Base-by-base conservation (phyloP, 169 alveolate species). In the Babesia bigemina region DNA sequence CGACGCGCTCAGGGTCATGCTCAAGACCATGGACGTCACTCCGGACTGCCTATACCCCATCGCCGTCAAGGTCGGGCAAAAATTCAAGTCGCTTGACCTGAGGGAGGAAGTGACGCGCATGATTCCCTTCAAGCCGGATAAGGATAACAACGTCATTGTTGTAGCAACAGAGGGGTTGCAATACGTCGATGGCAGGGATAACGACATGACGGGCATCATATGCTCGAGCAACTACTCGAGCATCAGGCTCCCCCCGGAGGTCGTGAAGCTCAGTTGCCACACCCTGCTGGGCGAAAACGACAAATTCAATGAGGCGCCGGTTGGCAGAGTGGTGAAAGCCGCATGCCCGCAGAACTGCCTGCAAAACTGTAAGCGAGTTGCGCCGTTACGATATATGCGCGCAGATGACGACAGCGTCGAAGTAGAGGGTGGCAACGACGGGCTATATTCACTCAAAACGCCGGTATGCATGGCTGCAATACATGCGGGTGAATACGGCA, bases 281-380 rank as follows among this genome's bases (percentile, higher is more conserved):
- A 67, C 88, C 49, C 90, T 92, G 22, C 63, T 90, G 16, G 70
- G 79, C 17, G 92, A 91, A 19, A 79, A 84, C 33, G 84, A 85
- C 61, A 88, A 70, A 29, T 81, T 87, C n/a, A 91, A 87, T 22
- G 92, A 86, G 22, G 92, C 93, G 29, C 86, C 95, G 39, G 76
- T 89, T 10, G 95, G 95, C 13, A 88, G 86, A 44, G 86, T 86
- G 53, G 76, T 87, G 56, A 24, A 84, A 47, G 90, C 93, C 33
- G 75, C 75, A 50, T 94, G 97, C 36, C 97, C 97, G 42, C 89
- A 88, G 47, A 91, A 92, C 62, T 94, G 97, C 77, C 85, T 79
- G 44, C 91, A 90, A 57, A 86, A 82, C 44, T 85, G 92, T 76
- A 76, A 69, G 65, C 75, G 19, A 33, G 19, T 24, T 0, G 14